Evolutionary conservation across 495 filamentous ascomycete genomes (phyloP).

Genomic region (Talaromyces borbonicus): DNA sequence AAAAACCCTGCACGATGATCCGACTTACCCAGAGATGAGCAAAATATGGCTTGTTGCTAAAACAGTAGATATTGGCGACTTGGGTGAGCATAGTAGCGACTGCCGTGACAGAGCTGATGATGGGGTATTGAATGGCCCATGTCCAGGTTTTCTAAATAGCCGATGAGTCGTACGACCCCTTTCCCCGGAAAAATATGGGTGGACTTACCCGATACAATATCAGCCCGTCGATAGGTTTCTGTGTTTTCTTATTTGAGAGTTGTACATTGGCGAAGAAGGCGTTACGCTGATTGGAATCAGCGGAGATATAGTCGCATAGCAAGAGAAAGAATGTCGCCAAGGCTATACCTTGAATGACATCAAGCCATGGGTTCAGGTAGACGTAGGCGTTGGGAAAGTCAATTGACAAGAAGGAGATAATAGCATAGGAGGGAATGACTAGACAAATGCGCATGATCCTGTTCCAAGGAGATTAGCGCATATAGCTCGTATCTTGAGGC

Average conservation of each 20-base stretch:
- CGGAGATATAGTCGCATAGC: constrained; percentile 20
- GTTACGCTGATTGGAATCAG: constrained; percentile 12
- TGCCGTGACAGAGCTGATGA: constrained; percentile 18
- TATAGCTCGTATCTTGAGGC: not conserved
- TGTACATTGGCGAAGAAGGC: constrained; percentile 14
- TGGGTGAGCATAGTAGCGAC: constrained; percentile 22
- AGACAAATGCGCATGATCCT: constrained; percentile 21
- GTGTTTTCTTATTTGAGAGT: constrained; percentile 9
- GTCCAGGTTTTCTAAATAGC: not conserved
- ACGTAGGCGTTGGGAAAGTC: constrained; percentile 18
- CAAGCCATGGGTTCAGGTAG: constrained; percentile 20
- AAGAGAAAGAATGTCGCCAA: constrained; percentile 24
- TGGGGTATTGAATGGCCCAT: constrained; percentile 17
- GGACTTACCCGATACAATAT: not conserved
- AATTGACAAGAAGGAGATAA: constrained; percentile 20
- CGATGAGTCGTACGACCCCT: not conserved
- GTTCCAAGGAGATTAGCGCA: not conserved
- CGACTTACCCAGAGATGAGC: constrained; percentile 26
- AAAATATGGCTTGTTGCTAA: constrained; percentile 17
- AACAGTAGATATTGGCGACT: constrained; percentile 18
- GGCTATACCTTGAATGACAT: constrained; percentile 22
- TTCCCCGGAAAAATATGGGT: not conserved
- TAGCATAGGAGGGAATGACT: constrained; percentile 18
- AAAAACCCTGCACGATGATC: not conserved
- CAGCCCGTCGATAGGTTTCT: constrained; percentile 10